Conservation (phyloP, 2,329 filamentous ascomycete species). For the Scedosporium dehoogii region DNA sequence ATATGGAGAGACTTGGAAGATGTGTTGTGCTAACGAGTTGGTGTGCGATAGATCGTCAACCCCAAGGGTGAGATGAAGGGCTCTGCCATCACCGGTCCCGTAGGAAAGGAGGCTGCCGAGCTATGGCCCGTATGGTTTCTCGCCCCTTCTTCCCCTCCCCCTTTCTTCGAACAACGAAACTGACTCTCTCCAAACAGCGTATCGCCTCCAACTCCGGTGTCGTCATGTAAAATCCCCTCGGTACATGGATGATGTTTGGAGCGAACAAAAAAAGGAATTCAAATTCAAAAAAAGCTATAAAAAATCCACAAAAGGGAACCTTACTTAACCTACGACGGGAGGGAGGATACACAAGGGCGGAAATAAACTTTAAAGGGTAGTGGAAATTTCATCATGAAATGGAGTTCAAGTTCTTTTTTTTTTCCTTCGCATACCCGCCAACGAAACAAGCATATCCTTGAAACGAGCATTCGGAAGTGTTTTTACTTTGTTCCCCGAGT, state of each 20-base stretch:
- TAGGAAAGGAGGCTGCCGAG: constrained; percentile 99
- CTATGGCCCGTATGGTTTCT: constrained; percentile 78
- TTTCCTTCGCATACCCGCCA: not conserved
- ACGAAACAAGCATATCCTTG: too few species aligned
- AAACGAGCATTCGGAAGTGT: too few species aligned
- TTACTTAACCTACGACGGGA: too few species aligned
- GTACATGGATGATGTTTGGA: constrained; percentile 10
- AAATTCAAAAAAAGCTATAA: not conserved
- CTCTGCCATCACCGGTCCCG: constrained; percentile 96
- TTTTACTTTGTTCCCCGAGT: too few species aligned
- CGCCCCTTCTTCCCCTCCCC: not conserved
- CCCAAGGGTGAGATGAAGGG: constrained; percentile 99
- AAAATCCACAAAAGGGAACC: not conserved
- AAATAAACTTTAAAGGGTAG: not conserved
- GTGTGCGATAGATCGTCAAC: constrained; percentile 75
- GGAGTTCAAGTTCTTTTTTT: not conserved
- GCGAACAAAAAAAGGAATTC: constrained; percentile 7
- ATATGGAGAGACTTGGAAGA: not conserved
- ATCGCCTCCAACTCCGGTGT: constrained; percentile 99
- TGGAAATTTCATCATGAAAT: not conserved
- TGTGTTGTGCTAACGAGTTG: not conserved
- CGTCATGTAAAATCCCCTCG: constrained; percentile 74
- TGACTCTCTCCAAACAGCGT: constrained; percentile 52
- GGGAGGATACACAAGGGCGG: not conserved
- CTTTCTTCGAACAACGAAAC: constrained; percentile 6